phyloP scores from a whole-genome alignment of 2,329 filamentous ascomycete genomes.

The Mariannaea elegans region DNA sequence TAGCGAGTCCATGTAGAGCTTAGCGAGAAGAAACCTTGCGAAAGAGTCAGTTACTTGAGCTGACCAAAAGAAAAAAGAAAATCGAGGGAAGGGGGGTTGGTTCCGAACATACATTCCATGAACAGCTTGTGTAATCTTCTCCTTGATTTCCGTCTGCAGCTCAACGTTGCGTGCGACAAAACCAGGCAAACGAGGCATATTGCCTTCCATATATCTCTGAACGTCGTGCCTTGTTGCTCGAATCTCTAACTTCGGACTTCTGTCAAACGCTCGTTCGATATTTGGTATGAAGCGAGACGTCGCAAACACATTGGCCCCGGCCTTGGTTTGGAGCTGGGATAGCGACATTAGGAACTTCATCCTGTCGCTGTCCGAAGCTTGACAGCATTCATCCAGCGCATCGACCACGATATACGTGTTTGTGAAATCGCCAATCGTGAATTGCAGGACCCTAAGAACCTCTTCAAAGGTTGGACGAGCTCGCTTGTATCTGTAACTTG shows the following conservation, averaged over 20 bases:
- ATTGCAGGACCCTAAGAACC: neutral
- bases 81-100: too few relatives aligned
- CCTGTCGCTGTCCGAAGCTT: neutral
- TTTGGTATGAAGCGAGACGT: neutral
- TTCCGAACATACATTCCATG: neutral
- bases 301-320: neutral
- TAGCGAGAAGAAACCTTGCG: neutral
- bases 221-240: neutral
- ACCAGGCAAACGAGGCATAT: neutral
- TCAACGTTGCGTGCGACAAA: neutral
- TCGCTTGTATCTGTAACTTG: neutral
- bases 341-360: neutral
- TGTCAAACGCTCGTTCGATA: neutral
- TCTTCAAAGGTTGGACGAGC: neutral
- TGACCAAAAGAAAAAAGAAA: neutral
- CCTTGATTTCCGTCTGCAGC: neutral
- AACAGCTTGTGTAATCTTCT: neutral
- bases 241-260: neutral
- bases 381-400: neutral
- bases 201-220: neutral
- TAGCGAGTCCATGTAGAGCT: neutral
- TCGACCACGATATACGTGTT: neutral
- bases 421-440: neutral
- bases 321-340: neutral
- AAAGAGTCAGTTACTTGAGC: neutral